phyloP scores from a whole-genome alignment of 441 rosid genomes.

The Corymbia calophylla region DNA sequence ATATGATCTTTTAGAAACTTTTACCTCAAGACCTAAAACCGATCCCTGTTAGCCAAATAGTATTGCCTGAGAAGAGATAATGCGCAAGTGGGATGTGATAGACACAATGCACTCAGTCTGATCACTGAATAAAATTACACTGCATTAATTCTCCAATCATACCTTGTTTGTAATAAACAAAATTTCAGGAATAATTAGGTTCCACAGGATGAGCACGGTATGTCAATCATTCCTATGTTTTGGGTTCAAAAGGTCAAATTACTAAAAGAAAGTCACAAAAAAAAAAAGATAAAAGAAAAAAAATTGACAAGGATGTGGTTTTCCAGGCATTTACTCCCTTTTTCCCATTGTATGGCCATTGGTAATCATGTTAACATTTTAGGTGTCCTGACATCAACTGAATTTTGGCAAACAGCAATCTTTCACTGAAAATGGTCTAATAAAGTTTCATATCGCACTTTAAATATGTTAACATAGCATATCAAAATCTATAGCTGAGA shows the following conservation, averaged over 20 bases:
- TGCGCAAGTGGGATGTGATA: background rate
- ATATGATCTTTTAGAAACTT: conserved; percentile 53
- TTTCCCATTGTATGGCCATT: background rate
- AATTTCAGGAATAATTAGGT: background rate
- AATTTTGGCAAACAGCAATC: background rate
- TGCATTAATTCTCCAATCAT: background rate
- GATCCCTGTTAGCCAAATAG: conserved; percentile 97
- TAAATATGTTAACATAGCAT: background rate
- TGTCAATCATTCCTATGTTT: background rate
- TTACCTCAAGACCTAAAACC: conserved; percentile 95
- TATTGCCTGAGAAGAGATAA: conserved; percentile 29
- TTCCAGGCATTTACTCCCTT: background rate
- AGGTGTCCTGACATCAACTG: background rate
- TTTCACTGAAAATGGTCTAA: background rate
- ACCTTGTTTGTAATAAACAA: background rate
- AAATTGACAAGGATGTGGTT: background rate
- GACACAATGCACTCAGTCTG: background rate
- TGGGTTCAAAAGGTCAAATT: background rate
- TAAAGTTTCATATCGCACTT: background rate
- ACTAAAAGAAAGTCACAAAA: background rate
- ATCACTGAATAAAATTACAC: background rate
- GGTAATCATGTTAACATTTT: background rate
- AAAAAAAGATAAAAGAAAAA: background rate
- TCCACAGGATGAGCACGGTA: background rate
- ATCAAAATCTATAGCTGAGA: background rate